Conservation (phyloP, 345 rosid species). For the Stellera chamaejasme region DNA sequence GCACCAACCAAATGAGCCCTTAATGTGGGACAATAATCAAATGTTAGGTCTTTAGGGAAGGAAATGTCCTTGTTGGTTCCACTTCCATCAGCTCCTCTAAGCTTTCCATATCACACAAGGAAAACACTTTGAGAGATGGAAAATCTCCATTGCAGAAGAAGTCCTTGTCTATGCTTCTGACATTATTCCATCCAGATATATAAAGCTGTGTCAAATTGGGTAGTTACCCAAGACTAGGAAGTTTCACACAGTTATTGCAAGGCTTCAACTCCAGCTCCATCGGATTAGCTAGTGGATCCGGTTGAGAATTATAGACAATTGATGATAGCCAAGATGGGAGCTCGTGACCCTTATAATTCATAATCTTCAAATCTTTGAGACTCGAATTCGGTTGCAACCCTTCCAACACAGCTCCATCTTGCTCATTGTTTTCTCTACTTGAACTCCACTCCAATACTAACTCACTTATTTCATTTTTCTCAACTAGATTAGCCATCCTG, state of each 20-base stretch:
- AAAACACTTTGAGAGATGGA: too few species aligned
- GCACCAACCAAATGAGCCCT: too few species aligned
- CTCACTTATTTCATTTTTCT: not conserved
- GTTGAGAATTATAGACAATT: too few species aligned
- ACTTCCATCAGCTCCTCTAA: too few species aligned
- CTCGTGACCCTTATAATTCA: conserved; percentile 4
- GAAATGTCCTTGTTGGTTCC: too few species aligned
- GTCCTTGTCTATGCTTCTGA: conserved; percentile 4
- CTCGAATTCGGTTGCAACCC: conserved; percentile 8
- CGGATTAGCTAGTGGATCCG: not conserved
- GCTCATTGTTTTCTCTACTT: not conserved
- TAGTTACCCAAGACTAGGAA: conserved; percentile 15
- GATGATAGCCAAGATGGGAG: not conserved
- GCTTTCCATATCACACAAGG: too few species aligned
- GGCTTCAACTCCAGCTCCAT: not conserved
- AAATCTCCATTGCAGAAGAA: not conserved
- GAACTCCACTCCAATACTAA: not conserved
- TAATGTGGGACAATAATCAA: too few species aligned
- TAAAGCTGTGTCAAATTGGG: conserved; percentile 4
- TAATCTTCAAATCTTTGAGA: not conserved
- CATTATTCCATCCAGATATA: not conserved
- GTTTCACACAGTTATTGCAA: conserved; percentile 1
- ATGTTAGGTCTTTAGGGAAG: too few species aligned
- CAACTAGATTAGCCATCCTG: conserved; percentile 7
- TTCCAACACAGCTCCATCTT: conserved; percentile 16